These are phyloP conservation scores for Leccinum uliginosum DNA, from an alignment of 768 basidiomycete genomes.

Conservation along the genomic window DNA sequence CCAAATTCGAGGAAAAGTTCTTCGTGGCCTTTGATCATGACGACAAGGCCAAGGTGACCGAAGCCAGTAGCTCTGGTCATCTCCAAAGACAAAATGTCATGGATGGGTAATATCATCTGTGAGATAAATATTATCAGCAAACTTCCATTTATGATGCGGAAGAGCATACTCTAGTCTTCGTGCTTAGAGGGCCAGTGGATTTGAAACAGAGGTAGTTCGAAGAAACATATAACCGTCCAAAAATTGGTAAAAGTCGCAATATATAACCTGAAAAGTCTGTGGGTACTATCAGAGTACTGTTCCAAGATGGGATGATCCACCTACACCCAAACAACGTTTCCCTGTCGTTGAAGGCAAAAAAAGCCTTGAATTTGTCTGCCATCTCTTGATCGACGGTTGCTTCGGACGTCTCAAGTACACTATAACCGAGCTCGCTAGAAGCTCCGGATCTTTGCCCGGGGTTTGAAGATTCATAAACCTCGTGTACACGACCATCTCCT, in stretches of 20 bases:
- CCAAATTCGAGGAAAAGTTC: conserved; percentile 96
- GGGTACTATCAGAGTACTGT: conserved; percentile 4
- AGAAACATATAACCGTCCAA: conserved; percentile 87
- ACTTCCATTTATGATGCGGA: neutral
- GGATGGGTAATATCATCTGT: conserved; percentile 93
- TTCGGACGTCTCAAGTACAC: conserved; percentile 75
- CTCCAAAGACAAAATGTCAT: conserved; percentile 81
- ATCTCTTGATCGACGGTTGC: conserved; percentile 56
- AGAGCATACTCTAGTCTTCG: conserved; percentile 71
- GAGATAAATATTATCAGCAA: conserved; percentile 1
- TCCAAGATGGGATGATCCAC: conserved; percentile 30
- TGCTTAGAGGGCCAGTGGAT: conserved; percentile 73
- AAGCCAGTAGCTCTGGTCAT: conserved; percentile 85
- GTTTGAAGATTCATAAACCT: conserved; percentile 43
- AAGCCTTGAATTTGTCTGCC: conserved; percentile 69
- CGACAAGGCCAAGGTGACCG: conserved; percentile 82
- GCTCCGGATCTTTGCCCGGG: conserved; percentile 27
- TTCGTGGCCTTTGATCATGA: conserved; percentile 94
- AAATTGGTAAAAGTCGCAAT: conserved; percentile 84
- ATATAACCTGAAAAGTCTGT: conserved; percentile 90
- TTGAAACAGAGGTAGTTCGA: conserved; percentile 93
- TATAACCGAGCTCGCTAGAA: conserved; percentile 65
- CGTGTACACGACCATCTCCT: conserved; percentile 43
- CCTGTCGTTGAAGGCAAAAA: conserved; percentile 87
- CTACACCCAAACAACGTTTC: conserved; percentile 84